Base-by-base conservation (phyloP, 2,329 filamentous ascomycete species). In the Neopestalotiopsis sp. region DNA sequence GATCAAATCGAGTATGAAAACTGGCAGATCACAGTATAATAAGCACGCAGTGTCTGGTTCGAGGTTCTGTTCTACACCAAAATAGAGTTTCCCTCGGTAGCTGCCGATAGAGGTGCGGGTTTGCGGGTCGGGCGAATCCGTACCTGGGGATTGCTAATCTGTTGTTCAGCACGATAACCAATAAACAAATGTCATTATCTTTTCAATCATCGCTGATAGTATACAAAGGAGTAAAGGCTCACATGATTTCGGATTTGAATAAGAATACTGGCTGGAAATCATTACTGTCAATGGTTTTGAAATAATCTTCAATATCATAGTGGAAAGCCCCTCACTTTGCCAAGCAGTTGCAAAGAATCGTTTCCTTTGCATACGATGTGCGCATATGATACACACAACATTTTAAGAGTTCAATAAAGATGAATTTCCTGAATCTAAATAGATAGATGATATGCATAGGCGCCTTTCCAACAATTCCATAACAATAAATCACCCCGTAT, bases 111-210 rank as follows among this genome's bases (percentile, higher is more conserved):
- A 24, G 24, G 57, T 59, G 57, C 24, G 59, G 59, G 30, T 40
- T 62, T 34, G n/a, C 28, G 59, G 59, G 59, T 62, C 59, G 59
- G 59, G 59, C 59, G 59, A 62, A 34, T 62, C 59, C 59, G 59
- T 34, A 62, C 17, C 20, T 30, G n/a, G 28, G 59, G 59, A 34
- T 34, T 32, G 28, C 58, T 32, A 61, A 38, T 32, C 58, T 61
- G 28, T n/a, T 61, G 30, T 14, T 32, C 28, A 12, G 14, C 14
- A 10, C 14, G n/a, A 34, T 20, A 62, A 30, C 30, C n/a, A 62
- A 62, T 34, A 34, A 42, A 20, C n/a, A 5, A 20, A 4, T 59
- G 59, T 62, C 59, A 62, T 32, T 62, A 62, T 62, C 59, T 62
- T 62, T 28, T 24, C 0, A 2, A 30, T 14, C 17, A 59, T 30